These are phyloP conservation scores for Lasiosphaeria ovina DNA, from an alignment of 495 filamentous ascomycete species.

Conservation along the genomic window DNA sequence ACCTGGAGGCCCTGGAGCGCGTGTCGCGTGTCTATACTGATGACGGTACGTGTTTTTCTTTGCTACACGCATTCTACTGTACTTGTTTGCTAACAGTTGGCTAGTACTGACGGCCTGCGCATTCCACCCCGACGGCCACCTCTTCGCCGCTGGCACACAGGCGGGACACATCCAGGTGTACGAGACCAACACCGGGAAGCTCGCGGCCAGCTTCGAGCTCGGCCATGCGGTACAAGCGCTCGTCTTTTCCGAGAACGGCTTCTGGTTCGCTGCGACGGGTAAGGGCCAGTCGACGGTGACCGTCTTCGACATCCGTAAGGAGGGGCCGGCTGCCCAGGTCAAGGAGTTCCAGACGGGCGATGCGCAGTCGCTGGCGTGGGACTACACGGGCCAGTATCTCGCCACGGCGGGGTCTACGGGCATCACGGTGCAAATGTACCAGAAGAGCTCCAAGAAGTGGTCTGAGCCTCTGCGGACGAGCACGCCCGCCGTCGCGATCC, in stretches of 20 bases:
- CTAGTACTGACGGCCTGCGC: slow-evolving; percentile 72
- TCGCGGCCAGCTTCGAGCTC: slow-evolving; percentile 68
- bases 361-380: slow-evolving; percentile 74
- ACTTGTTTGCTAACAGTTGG: slow-evolving; percentile 35
- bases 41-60: slow-evolving; percentile 59
- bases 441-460: slow-evolving; percentile 81
- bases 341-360: slow-evolving; percentile 83
- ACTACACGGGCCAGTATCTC: slow-evolving; percentile 93
- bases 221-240: slow-evolving; percentile 67
- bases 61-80: neutral
- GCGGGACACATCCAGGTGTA: slow-evolving; percentile 82
- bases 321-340: slow-evolving; percentile 67
- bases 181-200: slow-evolving; percentile 69
- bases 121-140: slow-evolving; percentile 94
- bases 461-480: slow-evolving; percentile 78
- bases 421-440: slow-evolving; percentile 82
- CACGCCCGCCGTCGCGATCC: slow-evolving; percentile 66
- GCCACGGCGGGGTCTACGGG: slow-evolving; percentile 78
- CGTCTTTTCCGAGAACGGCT: slow-evolving; percentile 95
- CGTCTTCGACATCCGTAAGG: slow-evolving; percentile 89
- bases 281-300: slow-evolving; percentile 71
- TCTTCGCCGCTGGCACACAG: slow-evolving; percentile 78
- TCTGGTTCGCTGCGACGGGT: slow-evolving; percentile 79
- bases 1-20: slow-evolving; percentile 62
- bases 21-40: slow-evolving; percentile 79